Evolutionary conservation across 2,329 filamentous ascomycete genomes (phyloP), one percentile per base, ranked within the genome.

Genomic region (Zymoseptoria tritici): DNA sequence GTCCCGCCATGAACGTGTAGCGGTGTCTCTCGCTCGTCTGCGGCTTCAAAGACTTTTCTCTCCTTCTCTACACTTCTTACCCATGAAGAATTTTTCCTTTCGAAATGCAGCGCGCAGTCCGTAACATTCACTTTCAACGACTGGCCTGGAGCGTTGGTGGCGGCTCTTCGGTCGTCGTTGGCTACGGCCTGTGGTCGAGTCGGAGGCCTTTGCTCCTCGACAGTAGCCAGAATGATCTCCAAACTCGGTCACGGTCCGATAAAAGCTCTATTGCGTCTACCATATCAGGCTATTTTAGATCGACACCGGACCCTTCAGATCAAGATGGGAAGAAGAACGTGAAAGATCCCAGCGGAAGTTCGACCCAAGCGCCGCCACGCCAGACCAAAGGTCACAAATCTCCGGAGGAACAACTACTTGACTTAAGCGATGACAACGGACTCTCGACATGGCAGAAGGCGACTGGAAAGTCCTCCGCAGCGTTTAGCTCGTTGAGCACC

Each of bases 361-460:
- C 13, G 2, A 57, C 58, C 20, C 66, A 68, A 50, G 29, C 67
- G 3, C 68, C 66, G 16, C 68, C 68, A 9, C 62, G 66, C 20
- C 66, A 68, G 52, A 69, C 65, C 7, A 66, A 64, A 51, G 64
- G 63, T 3, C 66, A 66, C 49, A 46, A 46, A 46, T 46, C 36
- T 46, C 36, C 36, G 13, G 36, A 46, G 13, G 36, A 46, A n/a
- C 52, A 46, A 46, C 52, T 31, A 16, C 52, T 26, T 24, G 52
- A 53, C 22, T 24, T 24, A 26, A 53, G 52, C 16, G 29, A 53
- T 5, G 65, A 59, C 6, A 59, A 63, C 11, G 57, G 64, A 19
- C 55, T 64, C 13, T 64, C 65, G 3, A 66, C 69, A 13, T 72
- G 70, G 71, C 60, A 67, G 24, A 55, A 58, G 20, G 68, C 67